These are phyloP conservation scores for Lentinula novae-zelandiae DNA, from an alignment of 1,284 basidiomycete genomes.

Conservation along the genomic window DNA sequence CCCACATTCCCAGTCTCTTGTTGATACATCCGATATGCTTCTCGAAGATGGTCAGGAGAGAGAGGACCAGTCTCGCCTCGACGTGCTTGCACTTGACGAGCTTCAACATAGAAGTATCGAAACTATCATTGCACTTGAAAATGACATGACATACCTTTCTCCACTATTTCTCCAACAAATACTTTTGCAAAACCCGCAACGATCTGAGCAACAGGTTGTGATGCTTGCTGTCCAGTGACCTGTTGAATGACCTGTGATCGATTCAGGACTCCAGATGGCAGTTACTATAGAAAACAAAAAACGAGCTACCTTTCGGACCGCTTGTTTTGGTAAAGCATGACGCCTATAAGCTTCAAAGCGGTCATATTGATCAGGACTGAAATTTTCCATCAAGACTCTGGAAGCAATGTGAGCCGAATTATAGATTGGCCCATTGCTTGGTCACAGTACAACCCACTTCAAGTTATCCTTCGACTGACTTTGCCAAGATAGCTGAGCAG, in stretches of 20 bases:
- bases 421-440: neutral
- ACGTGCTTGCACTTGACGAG: conserved; percentile 71
- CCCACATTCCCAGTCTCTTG: conserved; percentile 76
- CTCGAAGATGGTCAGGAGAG: conserved; percentile 82
- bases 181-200: conserved; percentile 89
- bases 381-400: conserved; percentile 85
- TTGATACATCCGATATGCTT: conserved; percentile 83
- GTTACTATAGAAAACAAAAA: neutral
- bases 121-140: neutral
- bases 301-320: conserved; percentile 66
- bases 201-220: conserved; percentile 82
- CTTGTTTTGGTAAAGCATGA: conserved; percentile 79
- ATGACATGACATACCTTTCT: conserved; percentile 59
- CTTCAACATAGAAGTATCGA: conserved; percentile 34
- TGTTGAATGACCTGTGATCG: conserved; percentile 78
- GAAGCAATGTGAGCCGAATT: neutral
- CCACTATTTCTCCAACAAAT: conserved; percentile 90
- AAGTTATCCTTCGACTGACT: conserved; percentile 82
- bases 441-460: conserved; percentile 46
- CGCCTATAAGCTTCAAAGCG: conserved; percentile 85
- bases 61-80: conserved; percentile 75
- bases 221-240: conserved; percentile 77
- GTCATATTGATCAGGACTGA: conserved; percentile 81
- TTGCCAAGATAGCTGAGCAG: conserved; percentile 73
- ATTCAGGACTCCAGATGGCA: neutral